phyloP scores from a whole-genome alignment of 768 basidiomycete genomes.

The Mycena metata region DNA sequence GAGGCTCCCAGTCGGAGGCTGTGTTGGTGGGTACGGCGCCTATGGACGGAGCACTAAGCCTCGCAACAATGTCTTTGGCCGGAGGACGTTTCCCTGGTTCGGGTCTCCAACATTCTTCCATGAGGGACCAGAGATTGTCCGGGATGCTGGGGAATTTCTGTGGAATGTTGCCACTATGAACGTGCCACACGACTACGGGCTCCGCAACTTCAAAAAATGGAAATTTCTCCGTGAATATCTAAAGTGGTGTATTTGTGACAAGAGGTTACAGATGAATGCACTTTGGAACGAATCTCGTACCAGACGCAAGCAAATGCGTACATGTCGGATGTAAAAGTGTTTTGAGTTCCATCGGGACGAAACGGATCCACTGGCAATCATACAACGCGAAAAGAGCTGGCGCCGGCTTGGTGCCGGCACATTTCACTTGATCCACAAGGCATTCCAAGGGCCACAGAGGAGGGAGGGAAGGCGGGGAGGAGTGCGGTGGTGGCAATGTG shows the following conservation, averaged over 20 bases:
- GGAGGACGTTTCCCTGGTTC: constrained; percentile 14
- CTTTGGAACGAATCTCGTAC: constrained; percentile 38
- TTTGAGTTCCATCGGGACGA: constrained; percentile 30
- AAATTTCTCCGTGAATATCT: constrained; percentile 43
- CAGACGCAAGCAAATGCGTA: constrained; percentile 47
- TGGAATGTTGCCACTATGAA: constrained; percentile 20
- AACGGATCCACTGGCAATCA: constrained; percentile 46
- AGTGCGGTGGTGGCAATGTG: too few relatives aligned
- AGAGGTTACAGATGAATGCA: neutral
- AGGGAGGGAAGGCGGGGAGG: too few relatives aligned
- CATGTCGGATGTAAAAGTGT: constrained; percentile 41
- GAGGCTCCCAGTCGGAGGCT: constrained; percentile 25
- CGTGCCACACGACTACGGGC: constrained; percentile 30
- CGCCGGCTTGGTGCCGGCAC: too few relatives aligned
- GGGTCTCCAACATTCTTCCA: constrained; percentile 22
- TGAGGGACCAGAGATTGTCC: constrained; percentile 21
- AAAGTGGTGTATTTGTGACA: neutral
- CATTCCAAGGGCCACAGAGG: too few relatives aligned
- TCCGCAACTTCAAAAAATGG: constrained; percentile 40
- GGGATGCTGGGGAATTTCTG: constrained; percentile 10
- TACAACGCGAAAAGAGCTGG: constrained; percentile 30
- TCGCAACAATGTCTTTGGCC: constrained; percentile 10
- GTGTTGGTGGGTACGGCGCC: constrained; percentile 10
- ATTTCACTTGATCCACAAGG: too few relatives aligned
- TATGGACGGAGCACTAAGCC: constrained; percentile 19